These are phyloP conservation scores for Dacryopinax spathularia DNA, from an alignment of 768 basidiomycete species.

Conservation along the genomic window DNA sequence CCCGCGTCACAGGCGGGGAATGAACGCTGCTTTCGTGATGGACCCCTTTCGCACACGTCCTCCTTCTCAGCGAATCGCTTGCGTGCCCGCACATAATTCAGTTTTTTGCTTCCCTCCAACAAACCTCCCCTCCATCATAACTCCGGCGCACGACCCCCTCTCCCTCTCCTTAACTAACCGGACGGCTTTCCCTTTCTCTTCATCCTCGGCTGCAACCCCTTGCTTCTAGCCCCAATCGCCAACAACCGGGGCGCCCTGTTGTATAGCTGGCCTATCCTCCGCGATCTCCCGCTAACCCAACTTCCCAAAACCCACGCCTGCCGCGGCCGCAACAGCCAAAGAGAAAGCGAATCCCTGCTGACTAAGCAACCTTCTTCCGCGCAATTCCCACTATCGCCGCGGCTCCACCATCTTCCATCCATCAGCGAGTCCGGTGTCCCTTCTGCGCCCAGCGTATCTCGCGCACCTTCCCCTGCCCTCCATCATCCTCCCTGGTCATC, in stretches of 20 bases:
- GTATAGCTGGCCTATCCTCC: too few species aligned
- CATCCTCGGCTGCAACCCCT: background rate
- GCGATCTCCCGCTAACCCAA: too few species aligned
- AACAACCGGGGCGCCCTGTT: too few species aligned
- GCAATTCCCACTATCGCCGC: slow-evolving; percentile 4
- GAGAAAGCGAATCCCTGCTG: background rate
- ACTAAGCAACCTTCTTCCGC: background rate
- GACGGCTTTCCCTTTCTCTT: background rate
- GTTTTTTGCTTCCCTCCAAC: slow-evolving; percentile 4
- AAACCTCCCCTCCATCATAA: background rate
- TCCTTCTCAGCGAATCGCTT: too few species aligned
- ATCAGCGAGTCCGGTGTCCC: background rate
- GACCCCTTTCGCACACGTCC: too few species aligned
- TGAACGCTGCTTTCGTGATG: too few species aligned
- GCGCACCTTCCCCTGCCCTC: background rate
- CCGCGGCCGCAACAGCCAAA: too few species aligned
- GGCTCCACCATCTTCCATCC: background rate
- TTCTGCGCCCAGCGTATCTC: background rate
- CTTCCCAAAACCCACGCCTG: too few species aligned
- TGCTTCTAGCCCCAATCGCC: background rate
- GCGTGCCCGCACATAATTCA: background rate
- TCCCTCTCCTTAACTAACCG: background rate
- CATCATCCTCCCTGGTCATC: background rate
- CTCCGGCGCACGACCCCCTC: background rate
- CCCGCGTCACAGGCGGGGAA: too few species aligned